Percentiles rank a stretch among this genome's conserved stretches.
phyloP scores from a whole-genome alignment of 2,329 filamentous ascomycete species.

The Arthrinium puccinioides region DNA sequence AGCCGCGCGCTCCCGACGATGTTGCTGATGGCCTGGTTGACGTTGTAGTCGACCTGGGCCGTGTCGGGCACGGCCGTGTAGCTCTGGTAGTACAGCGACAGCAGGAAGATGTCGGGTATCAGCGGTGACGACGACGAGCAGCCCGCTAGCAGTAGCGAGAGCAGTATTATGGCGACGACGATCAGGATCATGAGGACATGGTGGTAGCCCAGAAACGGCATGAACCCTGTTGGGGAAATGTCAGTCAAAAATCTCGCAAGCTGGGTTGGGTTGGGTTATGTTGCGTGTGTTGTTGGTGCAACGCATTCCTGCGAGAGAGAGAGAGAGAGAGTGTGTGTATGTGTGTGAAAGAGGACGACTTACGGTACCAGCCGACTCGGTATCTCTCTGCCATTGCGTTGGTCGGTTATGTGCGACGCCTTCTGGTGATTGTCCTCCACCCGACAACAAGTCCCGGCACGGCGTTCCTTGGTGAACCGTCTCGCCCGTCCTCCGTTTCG shows the following conservation, averaged over 20 bases:
- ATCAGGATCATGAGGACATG: constrained; percentile 98
- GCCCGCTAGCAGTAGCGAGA: constrained; percentile 87
- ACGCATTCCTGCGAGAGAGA: no score
- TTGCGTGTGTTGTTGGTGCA: no score
- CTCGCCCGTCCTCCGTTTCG: constrained; percentile 1
- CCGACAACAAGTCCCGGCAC: background rate
- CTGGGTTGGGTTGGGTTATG: background rate
- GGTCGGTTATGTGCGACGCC: background rate
- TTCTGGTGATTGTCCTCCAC: background rate
- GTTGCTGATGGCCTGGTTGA: constrained; percentile 77
- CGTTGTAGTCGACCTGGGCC: constrained; percentile 83
- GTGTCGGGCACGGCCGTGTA: constrained; percentile 79
- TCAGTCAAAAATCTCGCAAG: background rate
- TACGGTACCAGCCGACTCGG: constrained; percentile 34
- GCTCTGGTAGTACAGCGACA: constrained; percentile 91
- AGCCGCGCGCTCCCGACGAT: constrained; percentile 80
- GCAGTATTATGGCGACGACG: constrained; percentile 83
- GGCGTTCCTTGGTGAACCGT: background rate
- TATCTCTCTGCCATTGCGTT: constrained; percentile 20
- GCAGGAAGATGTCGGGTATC: constrained; percentile 93
- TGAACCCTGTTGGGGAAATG: constrained; percentile 38
- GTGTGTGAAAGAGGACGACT: background rate
- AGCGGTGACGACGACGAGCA: constrained; percentile 94
- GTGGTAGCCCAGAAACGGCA: constrained; percentile 66
- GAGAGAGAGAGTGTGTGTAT: no score